Base-by-base conservation (phyloP, 2,329 filamentous ascomycete species). In the Emmonsiellopsis sp. region DNA sequence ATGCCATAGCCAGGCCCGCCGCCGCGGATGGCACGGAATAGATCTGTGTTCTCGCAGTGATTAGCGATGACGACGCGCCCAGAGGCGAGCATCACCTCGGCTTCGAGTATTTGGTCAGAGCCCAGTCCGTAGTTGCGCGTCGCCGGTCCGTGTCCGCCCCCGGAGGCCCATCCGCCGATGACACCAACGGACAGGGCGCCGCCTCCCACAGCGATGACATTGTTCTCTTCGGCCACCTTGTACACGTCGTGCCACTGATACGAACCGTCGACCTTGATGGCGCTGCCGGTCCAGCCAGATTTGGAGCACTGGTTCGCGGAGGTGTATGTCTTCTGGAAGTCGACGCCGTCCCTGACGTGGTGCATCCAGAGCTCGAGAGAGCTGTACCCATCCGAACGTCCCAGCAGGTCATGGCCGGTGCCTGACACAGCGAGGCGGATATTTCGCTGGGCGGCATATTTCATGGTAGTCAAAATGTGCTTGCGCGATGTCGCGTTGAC, bases 21-120 rank as follows among this genome's bases (percentile, higher is more conserved):
- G 3, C 81, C 81, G 42, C 71, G 71, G 1, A 84, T 65, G 1
- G 82, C 83, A 82, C 81, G 86, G 68, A 80, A 85, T 1, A 86
- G 69, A 48, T 84, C 82, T 0, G 69, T 54, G 57, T 84, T 79
- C 34, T 75, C 55, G 0, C 59, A 61, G 0, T 67, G 71, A 2
- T 70, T 75, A 0, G 79, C 79, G 2, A 65, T 73, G 1, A 82
- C 56, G n/a, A 76, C 59, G 13, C 70, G 54, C 2, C 81, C 79
- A 11, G 63, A 61, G 0, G 72, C 76, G 4, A 75, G 78, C 11
- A 85, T 71, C 1, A 82, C 78, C 54, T 81, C 73, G 51, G 71
- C 79, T 56, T 77, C 72, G 1, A 86, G 69, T 0, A 77, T 73
- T 49, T 85, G 76, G 57, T 86, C 82, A 0, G 80, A 80, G 10